Evolutionary conservation across 495 filamentous ascomycete species (phyloP).

Genomic region (Penicillium canescens): DNA sequence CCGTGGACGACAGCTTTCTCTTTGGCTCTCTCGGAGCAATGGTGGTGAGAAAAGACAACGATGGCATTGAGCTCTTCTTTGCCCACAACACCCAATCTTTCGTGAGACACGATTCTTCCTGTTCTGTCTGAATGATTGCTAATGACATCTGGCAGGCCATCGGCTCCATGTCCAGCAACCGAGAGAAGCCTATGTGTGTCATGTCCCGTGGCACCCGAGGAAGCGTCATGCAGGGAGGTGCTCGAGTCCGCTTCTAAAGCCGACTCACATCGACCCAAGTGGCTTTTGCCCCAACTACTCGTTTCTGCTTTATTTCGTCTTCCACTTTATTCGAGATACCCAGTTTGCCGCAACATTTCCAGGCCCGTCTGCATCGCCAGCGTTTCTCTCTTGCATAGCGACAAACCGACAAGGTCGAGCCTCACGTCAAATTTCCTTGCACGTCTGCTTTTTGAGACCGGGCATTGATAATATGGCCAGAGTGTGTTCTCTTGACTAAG

Average conservation of each 20-base stretch:
- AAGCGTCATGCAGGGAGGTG: slow-evolving; percentile 43
- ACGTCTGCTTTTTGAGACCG: background rate
- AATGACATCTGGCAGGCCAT: slow-evolving; percentile 55
- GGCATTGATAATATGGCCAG: background rate
- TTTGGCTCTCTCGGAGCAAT: slow-evolving; percentile 80
- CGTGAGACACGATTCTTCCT: slow-evolving; percentile 32
- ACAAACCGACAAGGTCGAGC: background rate
- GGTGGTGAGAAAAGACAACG: slow-evolving; percentile 72
- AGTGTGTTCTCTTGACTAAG: background rate
- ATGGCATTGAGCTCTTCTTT: slow-evolving; percentile 77
- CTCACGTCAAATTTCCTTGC: background rate
- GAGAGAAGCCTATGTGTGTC: slow-evolving; percentile 67
- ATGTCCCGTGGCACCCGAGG: slow-evolving; percentile 71
- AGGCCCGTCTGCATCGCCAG: background rate
- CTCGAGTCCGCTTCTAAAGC: slow-evolving; percentile 2
- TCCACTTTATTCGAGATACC: background rate
- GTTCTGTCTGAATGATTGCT: background rate
- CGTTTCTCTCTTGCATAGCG: slow-evolving; percentile 1
- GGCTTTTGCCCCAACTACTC: background rate
- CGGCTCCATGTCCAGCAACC: slow-evolving; percentile 79
- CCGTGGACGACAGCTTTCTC: slow-evolving; percentile 68
- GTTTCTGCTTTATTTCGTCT: background rate
- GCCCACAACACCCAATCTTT: slow-evolving; percentile 94
- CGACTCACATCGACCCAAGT: background rate
- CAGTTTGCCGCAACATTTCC: background rate